Base-by-base conservation (phyloP, 2,329 filamentous ascomycete species). In the Colletotrichum melonis region DNA sequence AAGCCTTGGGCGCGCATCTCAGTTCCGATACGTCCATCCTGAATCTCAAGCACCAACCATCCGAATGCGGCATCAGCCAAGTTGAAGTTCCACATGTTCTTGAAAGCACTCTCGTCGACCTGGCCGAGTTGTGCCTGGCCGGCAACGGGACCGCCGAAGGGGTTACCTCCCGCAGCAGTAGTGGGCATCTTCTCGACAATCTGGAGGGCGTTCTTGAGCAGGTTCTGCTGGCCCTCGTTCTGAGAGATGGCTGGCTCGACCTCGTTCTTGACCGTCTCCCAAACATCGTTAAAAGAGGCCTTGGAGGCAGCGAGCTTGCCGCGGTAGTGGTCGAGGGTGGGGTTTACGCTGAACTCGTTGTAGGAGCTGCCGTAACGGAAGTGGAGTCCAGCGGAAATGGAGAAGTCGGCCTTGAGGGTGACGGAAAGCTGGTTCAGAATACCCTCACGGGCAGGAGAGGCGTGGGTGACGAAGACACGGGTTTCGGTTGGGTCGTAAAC, bases 61-160 rank as follows among this genome's bases (percentile, higher is more conserved):
- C 97, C 97, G 82, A 98, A 99, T 24, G 97, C 96, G 68, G 97
- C 97, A 86, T 99, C 97, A 35, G 97, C 97, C 76, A 99, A 85
- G 83, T 98, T 98, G 86, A 99, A 99, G 84, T 99, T 99, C 97
- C 97, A 99, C 97, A 98, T 98, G 82, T 99, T 99, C 88, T 99
- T 99, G 90, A 99, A 99, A 1, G 97, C 97, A 79, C 95, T 98
- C 87, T 99, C 97, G 76, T 99, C 97, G 22, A 99, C 95, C 80
- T 97, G 94, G 38, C 97, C 97, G 63, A 94, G 92, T 71, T 91
- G 89, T 66, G 89, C 86, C 63, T 91, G 92, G 52, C 93, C 93
- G 63, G 92, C 91, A 66, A 92, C 90, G 35, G 94, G 94, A 16
- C 96, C 96, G 57, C 97, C 97, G 80, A 99, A 99, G 6, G 97